Conservation (phyloP, 495 filamentous ascomycete genomes). For the Talaromyces adpressus region DNA sequence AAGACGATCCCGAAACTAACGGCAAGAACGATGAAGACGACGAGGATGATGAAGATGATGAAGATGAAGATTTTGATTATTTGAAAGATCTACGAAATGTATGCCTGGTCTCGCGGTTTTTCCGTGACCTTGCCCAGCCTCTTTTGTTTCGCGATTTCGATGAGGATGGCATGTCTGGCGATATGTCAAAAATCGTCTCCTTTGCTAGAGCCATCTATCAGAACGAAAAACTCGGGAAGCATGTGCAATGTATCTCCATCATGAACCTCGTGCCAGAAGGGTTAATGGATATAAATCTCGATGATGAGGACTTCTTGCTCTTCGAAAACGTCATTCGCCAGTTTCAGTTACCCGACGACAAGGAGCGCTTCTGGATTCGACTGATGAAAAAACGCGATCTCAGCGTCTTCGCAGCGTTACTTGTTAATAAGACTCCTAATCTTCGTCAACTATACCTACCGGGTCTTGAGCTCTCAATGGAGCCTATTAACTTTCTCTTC, state of each 20-base stretch:
- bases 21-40: too few species aligned
- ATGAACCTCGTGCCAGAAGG: neutral
- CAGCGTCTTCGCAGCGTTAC: slow-evolving; percentile 13
- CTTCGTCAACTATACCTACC: slow-evolving; percentile 14
- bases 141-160: slow-evolving; percentile 14
- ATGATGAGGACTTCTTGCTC: slow-evolving; percentile 1
- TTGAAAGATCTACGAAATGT: slow-evolving; percentile 9
- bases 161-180: slow-evolving; percentile 8
- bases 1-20: neutral
- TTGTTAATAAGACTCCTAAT: slow-evolving; percentile 19
- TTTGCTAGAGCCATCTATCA: slow-evolving; percentile 15
- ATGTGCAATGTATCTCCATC: slow-evolving; percentile 11
- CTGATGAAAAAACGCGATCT: slow-evolving; percentile 9
- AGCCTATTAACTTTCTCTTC: slow-evolving; percentile 13
- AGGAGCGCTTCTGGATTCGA: slow-evolving; percentile 6
- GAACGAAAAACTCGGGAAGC: slow-evolving; percentile 15
- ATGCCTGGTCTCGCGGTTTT: slow-evolving; percentile 18
- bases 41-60: neutral
- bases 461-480: slow-evolving; percentile 4
- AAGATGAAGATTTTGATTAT: neutral
- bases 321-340: slow-evolving; percentile 8
- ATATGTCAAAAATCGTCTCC: neutral
- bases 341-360: slow-evolving; percentile 2
- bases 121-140: slow-evolving; percentile 19
- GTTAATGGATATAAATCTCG: neutral